These are phyloP conservation scores for Komagataea norvegica DNA, from an alignment of 1,139 yeast species.

Conservation along the genomic window DNA sequence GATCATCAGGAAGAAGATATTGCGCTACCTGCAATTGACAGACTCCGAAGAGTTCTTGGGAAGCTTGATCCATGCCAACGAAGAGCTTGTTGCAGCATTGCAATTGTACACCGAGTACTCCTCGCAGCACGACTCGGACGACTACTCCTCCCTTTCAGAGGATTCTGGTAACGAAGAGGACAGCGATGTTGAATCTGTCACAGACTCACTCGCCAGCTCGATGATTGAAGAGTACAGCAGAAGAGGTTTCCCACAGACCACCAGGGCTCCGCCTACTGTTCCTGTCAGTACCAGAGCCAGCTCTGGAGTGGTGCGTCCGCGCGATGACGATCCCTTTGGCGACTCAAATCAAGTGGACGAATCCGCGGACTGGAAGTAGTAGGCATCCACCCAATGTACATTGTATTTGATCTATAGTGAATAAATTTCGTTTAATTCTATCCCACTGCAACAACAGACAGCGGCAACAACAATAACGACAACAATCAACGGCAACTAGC, in stretches of 20 bases:
- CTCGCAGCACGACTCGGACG: constrained; percentile 43
- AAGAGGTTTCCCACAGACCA: constrained; percentile 13
- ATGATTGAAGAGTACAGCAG: constrained; percentile 29
- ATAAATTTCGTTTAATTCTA: too few relatives aligned
- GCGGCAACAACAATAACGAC: too few relatives aligned
- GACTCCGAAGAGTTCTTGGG: constrained; percentile 82
- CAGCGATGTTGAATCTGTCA: constrained; percentile 24
- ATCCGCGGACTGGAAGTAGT: constrained; percentile 29
- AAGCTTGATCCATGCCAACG: constrained; percentile 81
- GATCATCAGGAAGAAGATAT: constrained; percentile 66
- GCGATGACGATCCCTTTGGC: constrained; percentile 63
- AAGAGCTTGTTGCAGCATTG: constrained; percentile 72
- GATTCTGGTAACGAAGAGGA: constrained; percentile 29
- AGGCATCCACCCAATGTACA: not conserved
- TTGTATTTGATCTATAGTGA: not conserved
- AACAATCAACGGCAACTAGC: not conserved
- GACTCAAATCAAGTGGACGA: constrained; percentile 49
- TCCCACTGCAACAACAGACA: too few relatives aligned
- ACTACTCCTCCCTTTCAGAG: constrained; percentile 31
- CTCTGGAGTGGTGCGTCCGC: not conserved
- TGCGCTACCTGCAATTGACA: constrained; percentile 77
- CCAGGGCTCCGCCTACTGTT: constrained; percentile 19
- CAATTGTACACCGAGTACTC: constrained; percentile 60
- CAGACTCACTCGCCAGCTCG: constrained; percentile 31
- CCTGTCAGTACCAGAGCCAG: constrained; percentile 18